phyloP scores from a whole-genome alignment of 2,329 filamentous ascomycete species.

The Cercospora sp. region DNA sequence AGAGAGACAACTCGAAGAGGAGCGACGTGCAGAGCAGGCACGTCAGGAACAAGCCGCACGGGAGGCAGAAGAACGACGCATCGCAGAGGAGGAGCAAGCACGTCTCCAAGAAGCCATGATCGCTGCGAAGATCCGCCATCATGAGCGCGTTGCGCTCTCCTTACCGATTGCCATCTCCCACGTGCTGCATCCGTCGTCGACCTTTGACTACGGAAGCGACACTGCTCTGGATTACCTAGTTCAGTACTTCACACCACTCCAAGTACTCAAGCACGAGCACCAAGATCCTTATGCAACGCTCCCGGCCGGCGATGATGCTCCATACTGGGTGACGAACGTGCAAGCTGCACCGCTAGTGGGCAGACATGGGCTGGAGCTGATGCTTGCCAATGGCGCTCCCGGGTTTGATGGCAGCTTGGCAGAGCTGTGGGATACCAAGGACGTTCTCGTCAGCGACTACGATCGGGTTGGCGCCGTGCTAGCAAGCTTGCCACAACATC shows the following conservation, averaged over 20 bases:
- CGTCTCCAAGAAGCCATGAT: conserved; percentile 26
- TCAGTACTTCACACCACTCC: conserved; percentile 31
- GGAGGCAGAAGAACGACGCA: conserved; percentile 19
- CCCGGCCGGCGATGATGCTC: conserved; percentile 16
- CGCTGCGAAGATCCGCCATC: conserved; percentile 25
- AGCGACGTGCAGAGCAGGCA: conserved; percentile 23
- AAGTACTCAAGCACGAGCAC: conserved; percentile 25
- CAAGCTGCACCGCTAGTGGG: conserved; percentile 37
- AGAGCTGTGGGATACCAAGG: conserved; percentile 28
- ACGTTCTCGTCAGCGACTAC: conserved; percentile 16
- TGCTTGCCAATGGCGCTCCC: conserved; percentile 27
- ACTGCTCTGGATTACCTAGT: conserved; percentile 21
- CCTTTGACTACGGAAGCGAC: conserved; percentile 19
- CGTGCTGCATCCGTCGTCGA: conserved; percentile 26
- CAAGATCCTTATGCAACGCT: conserved; percentile 15
- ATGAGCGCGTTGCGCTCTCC: conserved; percentile 26
- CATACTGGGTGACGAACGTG: conserved; percentile 34
- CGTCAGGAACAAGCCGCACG: conserved; percentile 31
- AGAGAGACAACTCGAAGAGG: conserved; percentile 31
- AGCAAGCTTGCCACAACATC: conserved; percentile 14
- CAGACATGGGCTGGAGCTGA: conserved; percentile 32
- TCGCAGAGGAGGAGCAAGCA: conserved; percentile 22
- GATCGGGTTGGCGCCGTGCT: conserved; percentile 20
- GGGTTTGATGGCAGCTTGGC: conserved; percentile 29
- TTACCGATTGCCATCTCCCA: conserved; percentile 29